Conservation (phyloP, 768 basidiomycete genomes). For the Trametes cinnabarina region DNA sequence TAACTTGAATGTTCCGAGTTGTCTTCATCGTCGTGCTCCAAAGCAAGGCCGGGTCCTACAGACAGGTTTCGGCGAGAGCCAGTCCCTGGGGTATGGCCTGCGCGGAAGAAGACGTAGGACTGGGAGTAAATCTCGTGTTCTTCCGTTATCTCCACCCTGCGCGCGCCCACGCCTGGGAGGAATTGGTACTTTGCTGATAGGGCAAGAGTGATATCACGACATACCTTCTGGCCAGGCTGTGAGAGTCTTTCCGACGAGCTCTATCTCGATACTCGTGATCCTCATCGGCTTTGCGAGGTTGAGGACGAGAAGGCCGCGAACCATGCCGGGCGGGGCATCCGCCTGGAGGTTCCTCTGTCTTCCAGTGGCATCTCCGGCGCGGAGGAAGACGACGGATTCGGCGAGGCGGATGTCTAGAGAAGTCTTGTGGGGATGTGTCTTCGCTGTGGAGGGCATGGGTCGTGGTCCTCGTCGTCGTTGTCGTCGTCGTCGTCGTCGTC, state of each 20-base stretch:
- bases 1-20: slow-evolving; percentile 32
- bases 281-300: slow-evolving; percentile 73
- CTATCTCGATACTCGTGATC: slow-evolving; percentile 82
- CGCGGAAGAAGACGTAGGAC: slow-evolving; percentile 70
- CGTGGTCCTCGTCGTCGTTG: slow-evolving; percentile 3
- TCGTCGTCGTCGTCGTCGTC: neutral
- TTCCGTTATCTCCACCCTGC: slow-evolving; percentile 74
- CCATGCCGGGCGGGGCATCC: slow-evolving; percentile 48
- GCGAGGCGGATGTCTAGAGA: slow-evolving; percentile 47
- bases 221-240: slow-evolving; percentile 88
- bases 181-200: neutral
- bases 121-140: slow-evolving; percentile 73
- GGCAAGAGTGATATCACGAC: slow-evolving; percentile 19
- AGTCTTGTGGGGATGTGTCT: slow-evolving; percentile 34
- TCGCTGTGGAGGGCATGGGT: slow-evolving; percentile 13
- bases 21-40: slow-evolving; percentile 37
- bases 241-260: slow-evolving; percentile 66
- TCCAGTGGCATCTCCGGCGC: slow-evolving; percentile 37
- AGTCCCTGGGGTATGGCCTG: slow-evolving; percentile 40
- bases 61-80: slow-evolving; percentile 48
- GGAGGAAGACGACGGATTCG: slow-evolving; percentile 55
- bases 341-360: slow-evolving; percentile 31
- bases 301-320: slow-evolving; percentile 66
- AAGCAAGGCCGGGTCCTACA: slow-evolving; percentile 50
- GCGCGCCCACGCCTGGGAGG: slow-evolving; percentile 57